These are phyloP conservation scores for Neurospora sp. DNA, from an alignment of 495 filamentous ascomycete genomes.

Conservation along the genomic window DNA sequence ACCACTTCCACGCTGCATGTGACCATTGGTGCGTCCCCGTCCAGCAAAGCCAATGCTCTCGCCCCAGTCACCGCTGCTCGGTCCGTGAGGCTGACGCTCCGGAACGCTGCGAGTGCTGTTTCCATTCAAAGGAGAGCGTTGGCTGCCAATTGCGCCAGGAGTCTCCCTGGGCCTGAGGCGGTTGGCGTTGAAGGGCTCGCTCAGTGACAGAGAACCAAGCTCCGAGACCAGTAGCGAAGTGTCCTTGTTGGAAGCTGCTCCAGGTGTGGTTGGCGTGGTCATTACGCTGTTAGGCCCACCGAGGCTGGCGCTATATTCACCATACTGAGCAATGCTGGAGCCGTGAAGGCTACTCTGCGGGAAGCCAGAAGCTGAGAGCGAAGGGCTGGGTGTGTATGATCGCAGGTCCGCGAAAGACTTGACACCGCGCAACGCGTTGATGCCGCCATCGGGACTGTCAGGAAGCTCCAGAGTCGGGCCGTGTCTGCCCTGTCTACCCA, in stretches of 20 bases:
- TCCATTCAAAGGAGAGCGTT: conserved; percentile 61
- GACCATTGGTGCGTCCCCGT: conserved; percentile 65
- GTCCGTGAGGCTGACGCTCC: conserved; percentile 74
- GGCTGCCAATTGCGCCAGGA: conserved; percentile 76
- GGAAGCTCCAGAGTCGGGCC: conserved; percentile 71
- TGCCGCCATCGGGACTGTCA: conserved; percentile 59
- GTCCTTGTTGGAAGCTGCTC: conserved; percentile 53
- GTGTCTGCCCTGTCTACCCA: conserved; percentile 57
- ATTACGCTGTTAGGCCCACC: conserved; percentile 28
- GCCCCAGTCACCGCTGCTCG: conserved; percentile 58
- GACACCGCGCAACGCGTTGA: conserved; percentile 62
- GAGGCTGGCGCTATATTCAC: conserved; percentile 28
- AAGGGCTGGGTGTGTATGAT: conserved; percentile 89
- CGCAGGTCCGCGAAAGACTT: conserved; percentile 96
- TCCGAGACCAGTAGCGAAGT: conserved; percentile 48
- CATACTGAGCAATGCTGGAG: conserved; percentile 51
- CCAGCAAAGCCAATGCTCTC: conserved; percentile 56
- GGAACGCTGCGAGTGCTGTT: conserved; percentile 56
- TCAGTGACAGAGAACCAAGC: conserved; percentile 51
- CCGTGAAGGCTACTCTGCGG: conserved; percentile 33
- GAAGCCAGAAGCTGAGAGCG: conserved; percentile 59
- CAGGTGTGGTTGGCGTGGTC: conserved; percentile 26
- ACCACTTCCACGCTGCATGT: conserved; percentile 73
- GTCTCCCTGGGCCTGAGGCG: conserved; percentile 30
- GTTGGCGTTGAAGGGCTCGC: conserved; percentile 52